A percentile compares a stretch with the other conserved stretches of the same genome.
These are phyloP conservation scores for Cocos nucifera DNA, from an alignment of 176 grass and related monocot genomes.

Conservation along the genomic window DNA sequence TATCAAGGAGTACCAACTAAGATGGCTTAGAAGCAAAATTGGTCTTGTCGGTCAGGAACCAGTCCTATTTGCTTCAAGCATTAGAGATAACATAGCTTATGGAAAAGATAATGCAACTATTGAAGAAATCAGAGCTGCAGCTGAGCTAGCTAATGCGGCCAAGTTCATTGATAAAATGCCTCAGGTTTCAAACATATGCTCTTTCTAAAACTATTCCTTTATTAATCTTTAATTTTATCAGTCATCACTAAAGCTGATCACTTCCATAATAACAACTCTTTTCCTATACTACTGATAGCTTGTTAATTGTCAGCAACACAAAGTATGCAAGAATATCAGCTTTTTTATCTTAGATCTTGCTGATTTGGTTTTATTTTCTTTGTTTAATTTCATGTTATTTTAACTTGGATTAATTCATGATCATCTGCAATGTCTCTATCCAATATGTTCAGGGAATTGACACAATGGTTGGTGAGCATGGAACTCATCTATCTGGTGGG, in stretches of 20 bases:
- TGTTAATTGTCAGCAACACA: too few species aligned
- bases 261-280: too few species aligned
- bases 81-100: slow-evolving; percentile 81
- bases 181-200: slow-evolving; percentile 30
- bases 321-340: too few species aligned
- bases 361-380: too few species aligned
- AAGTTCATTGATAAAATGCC: slow-evolving; percentile 98
- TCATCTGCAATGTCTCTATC: background rate
- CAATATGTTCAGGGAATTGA: slow-evolving; percentile 55
- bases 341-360: too few species aligned
- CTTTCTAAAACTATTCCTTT: too few species aligned
- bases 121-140: slow-evolving; percentile 79
- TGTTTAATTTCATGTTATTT: too few species aligned
- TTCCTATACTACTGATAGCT: too few species aligned
- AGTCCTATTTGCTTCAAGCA: slow-evolving; percentile 62
- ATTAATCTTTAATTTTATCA: too few species aligned
- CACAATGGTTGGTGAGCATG: slow-evolving; percentile 68
- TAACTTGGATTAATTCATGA: too few species aligned
- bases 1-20: too few species aligned
- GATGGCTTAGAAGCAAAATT: slow-evolving; percentile 87
- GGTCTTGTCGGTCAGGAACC: slow-evolving; percentile 91
- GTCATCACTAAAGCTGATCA: too few species aligned
- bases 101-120: slow-evolving; percentile 56
- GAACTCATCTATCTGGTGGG: slow-evolving; percentile 78
- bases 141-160: slow-evolving; percentile 81